These are phyloP conservation scores for Verticillium nubilum DNA, from an alignment of 2,329 filamentous ascomycete genomes.

Conservation along the genomic window DNA sequence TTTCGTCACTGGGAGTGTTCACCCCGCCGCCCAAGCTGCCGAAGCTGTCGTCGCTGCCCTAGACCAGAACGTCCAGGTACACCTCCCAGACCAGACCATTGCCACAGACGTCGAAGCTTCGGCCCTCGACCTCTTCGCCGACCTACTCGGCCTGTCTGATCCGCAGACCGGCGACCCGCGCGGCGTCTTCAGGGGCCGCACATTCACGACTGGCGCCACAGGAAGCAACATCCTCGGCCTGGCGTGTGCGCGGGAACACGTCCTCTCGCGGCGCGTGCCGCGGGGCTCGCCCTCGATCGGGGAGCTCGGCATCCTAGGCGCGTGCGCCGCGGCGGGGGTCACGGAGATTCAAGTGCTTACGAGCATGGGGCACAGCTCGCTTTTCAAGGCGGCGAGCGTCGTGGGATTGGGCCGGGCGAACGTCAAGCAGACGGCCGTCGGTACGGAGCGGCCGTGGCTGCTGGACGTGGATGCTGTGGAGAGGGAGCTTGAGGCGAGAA, in stretches of 20 bases:
- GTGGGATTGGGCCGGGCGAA: constrained; percentile 69
- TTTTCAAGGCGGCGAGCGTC: constrained; percentile 77
- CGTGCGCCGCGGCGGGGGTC: constrained; percentile 59
- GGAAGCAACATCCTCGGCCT: constrained; percentile 77
- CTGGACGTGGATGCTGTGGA: constrained; percentile 66
- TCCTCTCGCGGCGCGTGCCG: constrained; percentile 37
- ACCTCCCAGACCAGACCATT: constrained; percentile 70
- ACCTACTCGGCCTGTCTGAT: constrained; percentile 50
- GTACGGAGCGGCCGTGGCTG: constrained; percentile 55
- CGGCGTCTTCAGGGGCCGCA: constrained; percentile 26
- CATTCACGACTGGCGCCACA: constrained; percentile 59
- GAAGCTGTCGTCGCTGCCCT: constrained; percentile 77
- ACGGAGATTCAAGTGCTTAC: constrained; percentile 71
- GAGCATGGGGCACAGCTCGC: constrained; percentile 76
- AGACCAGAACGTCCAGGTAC: constrained; percentile 82
- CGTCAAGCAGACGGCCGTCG: constrained; percentile 55
- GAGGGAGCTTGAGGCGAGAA: constrained; percentile 41
- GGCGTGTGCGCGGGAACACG: constrained; percentile 58
- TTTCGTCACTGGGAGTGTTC: constrained; percentile 79
- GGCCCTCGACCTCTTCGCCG: constrained; percentile 63
- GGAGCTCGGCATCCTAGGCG: constrained; percentile 62
- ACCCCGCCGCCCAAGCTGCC: constrained; percentile 73
- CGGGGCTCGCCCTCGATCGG: constrained; percentile 45
- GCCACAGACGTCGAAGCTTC: constrained; percentile 71
- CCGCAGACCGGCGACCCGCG: background rate